These are phyloP conservation scores for Colletotrichum nymphaeae DNA, from an alignment of 2,329 filamentous ascomycete species.

Conservation along the genomic window DNA sequence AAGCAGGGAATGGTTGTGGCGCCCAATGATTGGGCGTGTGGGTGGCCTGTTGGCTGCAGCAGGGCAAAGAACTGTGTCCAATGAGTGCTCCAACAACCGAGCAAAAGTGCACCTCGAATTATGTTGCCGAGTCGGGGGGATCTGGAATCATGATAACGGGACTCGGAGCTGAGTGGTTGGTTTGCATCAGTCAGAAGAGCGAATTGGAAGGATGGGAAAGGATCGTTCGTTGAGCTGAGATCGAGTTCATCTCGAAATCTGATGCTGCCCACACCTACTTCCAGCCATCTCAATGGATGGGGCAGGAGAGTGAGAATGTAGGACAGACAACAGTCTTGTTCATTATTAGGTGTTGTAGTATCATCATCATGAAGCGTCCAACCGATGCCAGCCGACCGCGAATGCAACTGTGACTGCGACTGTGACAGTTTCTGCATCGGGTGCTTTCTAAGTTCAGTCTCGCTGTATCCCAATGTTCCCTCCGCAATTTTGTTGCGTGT, in stretches of 20 bases:
- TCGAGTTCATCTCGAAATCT: background rate
- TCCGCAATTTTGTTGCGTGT: background rate
- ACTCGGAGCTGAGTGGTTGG: conserved; percentile 11
- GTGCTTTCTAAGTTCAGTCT: background rate
- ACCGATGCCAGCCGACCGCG: background rate
- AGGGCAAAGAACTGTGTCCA: background rate
- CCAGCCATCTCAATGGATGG: background rate
- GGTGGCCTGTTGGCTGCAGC: conserved; percentile 4
- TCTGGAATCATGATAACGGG: background rate
- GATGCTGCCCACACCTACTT: background rate
- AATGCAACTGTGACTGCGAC: background rate
- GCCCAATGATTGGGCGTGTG: conserved; percentile 4
- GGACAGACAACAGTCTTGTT: background rate
- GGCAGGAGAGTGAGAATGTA: background rate
- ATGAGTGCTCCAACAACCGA: background rate
- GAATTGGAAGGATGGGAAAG: background rate
- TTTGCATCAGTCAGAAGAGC: background rate
- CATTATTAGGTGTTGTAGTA: conserved; percentile 14
- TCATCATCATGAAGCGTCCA: conserved; percentile 11
- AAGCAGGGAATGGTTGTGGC: conserved; percentile 5
- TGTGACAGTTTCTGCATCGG: background rate
- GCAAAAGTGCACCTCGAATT: background rate
- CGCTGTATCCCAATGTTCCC: background rate
- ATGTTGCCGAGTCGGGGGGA: background rate
- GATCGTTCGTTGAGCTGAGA: background rate